Percentiles rank a stretch among this genome's conserved stretches.
phyloP scores from a whole-genome alignment of 768 basidiomycete genomes.

The Pilatotrama ljubarskyi region DNA sequence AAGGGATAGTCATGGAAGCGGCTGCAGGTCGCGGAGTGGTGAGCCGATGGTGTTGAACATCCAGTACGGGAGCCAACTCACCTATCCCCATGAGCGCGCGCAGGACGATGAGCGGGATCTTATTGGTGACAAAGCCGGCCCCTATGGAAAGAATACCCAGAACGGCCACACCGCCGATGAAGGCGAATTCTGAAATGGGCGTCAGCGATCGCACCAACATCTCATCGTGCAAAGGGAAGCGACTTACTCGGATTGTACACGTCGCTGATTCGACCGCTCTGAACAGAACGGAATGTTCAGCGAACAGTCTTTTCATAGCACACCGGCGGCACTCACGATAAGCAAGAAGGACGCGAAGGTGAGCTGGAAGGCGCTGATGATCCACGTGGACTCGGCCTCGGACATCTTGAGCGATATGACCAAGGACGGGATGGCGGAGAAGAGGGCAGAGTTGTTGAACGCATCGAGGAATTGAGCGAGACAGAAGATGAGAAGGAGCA shows the following conservation, averaged over 20 bases:
- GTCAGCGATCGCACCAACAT: background rate
- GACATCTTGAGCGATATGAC: conserved; percentile 28
- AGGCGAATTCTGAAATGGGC: conserved; percentile 27
- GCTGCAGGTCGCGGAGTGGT: conserved; percentile 20
- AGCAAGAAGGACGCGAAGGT: conserved; percentile 38
- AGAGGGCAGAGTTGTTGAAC: conserved; percentile 38
- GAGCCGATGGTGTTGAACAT: background rate
- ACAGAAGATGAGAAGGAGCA: conserved; percentile 37
- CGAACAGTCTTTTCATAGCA: no score
- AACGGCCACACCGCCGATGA: conserved; percentile 29
- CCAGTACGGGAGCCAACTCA: conserved; percentile 6
- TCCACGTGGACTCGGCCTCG: conserved; percentile 33
- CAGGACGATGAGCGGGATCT: conserved; percentile 34
- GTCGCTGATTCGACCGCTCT: conserved; percentile 37
- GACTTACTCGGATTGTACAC: conserved; percentile 35
- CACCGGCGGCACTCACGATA: conserved; percentile 28
- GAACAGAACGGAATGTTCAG: background rate
- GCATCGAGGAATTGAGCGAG: conserved; percentile 40
- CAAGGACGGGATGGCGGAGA: conserved; percentile 35
- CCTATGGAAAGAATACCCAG: conserved; percentile 34
- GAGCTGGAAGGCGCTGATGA: conserved; percentile 39
- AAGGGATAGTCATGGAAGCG: conserved; percentile 46
- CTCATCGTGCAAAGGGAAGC: background rate
- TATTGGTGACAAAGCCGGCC: conserved; percentile 33
- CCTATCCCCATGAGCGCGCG: conserved; percentile 35